Percentiles rank a stretch among this genome's conserved stretches.
Evolutionary conservation across 176 grass and related monocot species (phyloP).

Genomic region (Microstegium vimineum): DNA sequence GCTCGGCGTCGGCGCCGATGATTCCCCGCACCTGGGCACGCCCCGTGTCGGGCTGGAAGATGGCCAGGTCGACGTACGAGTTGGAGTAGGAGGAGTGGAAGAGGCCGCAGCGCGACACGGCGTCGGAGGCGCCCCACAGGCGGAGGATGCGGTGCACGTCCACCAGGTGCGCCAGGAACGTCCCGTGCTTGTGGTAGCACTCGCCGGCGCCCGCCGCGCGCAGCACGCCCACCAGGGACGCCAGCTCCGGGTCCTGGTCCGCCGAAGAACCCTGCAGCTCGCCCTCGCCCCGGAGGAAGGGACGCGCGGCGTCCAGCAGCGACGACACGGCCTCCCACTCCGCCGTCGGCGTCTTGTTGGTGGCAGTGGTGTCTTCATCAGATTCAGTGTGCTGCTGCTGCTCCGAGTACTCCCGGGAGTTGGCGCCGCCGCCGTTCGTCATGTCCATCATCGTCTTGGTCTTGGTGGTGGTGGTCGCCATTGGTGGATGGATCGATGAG

Average conservation of each 20-base stretch:
- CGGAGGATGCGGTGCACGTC: slow-evolving; percentile 54
- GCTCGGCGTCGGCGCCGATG: slow-evolving; percentile 49
- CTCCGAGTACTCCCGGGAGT: too few species aligned
- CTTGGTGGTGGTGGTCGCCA: too few species aligned
- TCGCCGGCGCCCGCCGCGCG: too few species aligned
- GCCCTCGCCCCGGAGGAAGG: slow-evolving; percentile 68
- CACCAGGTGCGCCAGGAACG: slow-evolving; percentile 78
- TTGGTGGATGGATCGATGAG: too few species aligned
- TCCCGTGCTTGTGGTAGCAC: slow-evolving; percentile 98
- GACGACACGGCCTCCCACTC: background rate
- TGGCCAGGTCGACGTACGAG: slow-evolving; percentile 88
- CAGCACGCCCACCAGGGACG: slow-evolving; percentile 46
- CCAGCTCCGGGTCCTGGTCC: slow-evolving; percentile 59
- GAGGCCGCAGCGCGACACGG: slow-evolving; percentile 62
- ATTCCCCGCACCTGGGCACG: slow-evolving; percentile 28
- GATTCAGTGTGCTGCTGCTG: too few species aligned
- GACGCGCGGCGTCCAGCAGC: slow-evolving; percentile 34
- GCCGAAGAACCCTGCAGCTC: too few species aligned
- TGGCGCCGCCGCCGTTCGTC: too few species aligned
- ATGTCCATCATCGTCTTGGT: too few species aligned
- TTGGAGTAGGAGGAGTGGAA: slow-evolving; percentile 93
- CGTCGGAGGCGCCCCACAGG: slow-evolving; percentile 53
- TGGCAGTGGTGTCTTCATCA: too few species aligned
- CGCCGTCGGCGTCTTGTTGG: too few species aligned
- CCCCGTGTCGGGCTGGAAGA: slow-evolving; percentile 63